A percentile compares a stretch with the other conserved stretches of the same genome.
These are phyloP conservation scores for Crotalaria pallida DNA, from an alignment of 306 rosid genomes.

Conservation along the genomic window DNA sequence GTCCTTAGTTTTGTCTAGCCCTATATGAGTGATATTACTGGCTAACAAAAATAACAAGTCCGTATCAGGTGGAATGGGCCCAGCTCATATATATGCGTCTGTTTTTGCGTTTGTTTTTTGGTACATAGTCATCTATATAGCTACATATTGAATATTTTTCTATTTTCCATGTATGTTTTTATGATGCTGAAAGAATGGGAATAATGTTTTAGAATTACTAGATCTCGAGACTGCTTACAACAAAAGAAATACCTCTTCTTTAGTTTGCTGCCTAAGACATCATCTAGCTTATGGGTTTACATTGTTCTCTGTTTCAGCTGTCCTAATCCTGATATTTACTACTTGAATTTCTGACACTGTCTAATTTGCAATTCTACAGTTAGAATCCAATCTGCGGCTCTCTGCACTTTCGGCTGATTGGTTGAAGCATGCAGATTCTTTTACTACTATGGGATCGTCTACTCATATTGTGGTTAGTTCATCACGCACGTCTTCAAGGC, in stretches of 20 bases:
- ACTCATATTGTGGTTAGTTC: conserved; percentile 60
- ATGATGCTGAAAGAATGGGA: not conserved
- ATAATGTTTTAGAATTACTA: not conserved
- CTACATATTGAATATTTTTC: not conserved
- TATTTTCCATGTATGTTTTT: not conserved
- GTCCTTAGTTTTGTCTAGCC: not conserved
- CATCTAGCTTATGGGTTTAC: conserved; percentile 9
- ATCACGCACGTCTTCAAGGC: conserved; percentile 56
- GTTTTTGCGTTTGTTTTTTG: not conserved
- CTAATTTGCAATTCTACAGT: conserved; percentile 41
- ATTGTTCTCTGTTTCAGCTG: not conserved
- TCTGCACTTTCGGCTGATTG: conserved; percentile 74
- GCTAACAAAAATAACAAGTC: not conserved
- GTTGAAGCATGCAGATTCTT: conserved; percentile 83
- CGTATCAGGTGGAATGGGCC: not conserved
- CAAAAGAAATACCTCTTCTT: not conserved
- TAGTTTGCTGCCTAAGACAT: not conserved
- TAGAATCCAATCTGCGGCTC: conserved; percentile 71
- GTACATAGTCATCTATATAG: not conserved
- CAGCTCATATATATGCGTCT: not conserved
- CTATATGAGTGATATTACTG: not conserved
- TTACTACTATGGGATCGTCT: conserved; percentile 78
- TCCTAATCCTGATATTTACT: conserved; percentile 6
- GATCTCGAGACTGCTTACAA: conserved; percentile 3
- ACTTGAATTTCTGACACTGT: conserved; percentile 13